phyloP scores from a whole-genome alignment of 257 asterid genomes.

The Nicotiana sylvestris region DNA sequence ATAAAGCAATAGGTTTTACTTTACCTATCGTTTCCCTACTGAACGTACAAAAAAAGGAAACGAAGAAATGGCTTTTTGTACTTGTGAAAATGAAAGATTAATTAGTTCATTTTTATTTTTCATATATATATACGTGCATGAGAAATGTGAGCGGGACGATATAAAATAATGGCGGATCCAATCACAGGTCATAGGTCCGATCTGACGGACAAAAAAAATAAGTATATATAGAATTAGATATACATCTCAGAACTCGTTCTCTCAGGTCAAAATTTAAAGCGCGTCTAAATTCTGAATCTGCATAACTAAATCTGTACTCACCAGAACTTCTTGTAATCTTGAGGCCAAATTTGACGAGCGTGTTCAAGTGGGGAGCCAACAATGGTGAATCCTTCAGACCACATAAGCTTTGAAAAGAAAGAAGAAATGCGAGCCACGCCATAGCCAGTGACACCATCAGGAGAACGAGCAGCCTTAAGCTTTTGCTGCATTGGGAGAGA shows the following conservation, averaged over 20 bases:
- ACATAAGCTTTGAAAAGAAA: slow-evolving; percentile 77
- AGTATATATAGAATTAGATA: too few relatives aligned
- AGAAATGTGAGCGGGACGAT: not conserved
- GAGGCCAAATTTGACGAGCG: slow-evolving; percentile 79
- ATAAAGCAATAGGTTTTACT: not conserved
- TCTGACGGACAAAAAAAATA: too few relatives aligned
- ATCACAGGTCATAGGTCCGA: too few relatives aligned
- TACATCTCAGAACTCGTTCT: too few relatives aligned
- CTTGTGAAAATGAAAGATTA: not conserved
- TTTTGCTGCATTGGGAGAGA: slow-evolving; percentile 79
- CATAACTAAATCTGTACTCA: slow-evolving; percentile 12
- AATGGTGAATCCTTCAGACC: slow-evolving; percentile 99
- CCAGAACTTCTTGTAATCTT: slow-evolving; percentile 62
- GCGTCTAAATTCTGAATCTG: not conserved
- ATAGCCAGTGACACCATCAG: slow-evolving; percentile 62
- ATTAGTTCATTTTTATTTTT: not conserved
- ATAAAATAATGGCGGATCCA: not conserved
- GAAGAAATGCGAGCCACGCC: slow-evolving; percentile 79
- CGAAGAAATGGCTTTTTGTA: not conserved
- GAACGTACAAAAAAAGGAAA: not conserved
- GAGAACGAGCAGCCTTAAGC: slow-evolving; percentile 59
- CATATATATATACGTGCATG: slow-evolving; percentile 1
- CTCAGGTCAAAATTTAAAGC: too few relatives aligned
- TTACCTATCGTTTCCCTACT: not conserved
- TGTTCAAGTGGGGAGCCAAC: slow-evolving; percentile 70